These are phyloP conservation scores for Usnea hakonensis DNA, from an alignment of 495 filamentous ascomycete species.

Conservation along the genomic window DNA sequence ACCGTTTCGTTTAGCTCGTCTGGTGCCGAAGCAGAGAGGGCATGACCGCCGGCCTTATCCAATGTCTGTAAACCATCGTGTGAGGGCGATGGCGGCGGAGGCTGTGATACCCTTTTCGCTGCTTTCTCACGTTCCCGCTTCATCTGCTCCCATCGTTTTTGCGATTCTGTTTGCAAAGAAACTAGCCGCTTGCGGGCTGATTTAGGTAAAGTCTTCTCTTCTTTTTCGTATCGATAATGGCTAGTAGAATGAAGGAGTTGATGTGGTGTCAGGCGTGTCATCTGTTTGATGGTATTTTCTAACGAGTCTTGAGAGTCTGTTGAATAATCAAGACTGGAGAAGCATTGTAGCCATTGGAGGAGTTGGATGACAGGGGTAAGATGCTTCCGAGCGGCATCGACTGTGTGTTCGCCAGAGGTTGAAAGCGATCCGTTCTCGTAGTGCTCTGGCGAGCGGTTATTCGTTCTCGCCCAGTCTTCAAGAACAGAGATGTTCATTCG, in stretches of 20 bases:
- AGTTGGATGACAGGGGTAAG: conserved; percentile 88
- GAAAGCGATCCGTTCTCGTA: conserved; percentile 86
- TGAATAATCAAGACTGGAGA: conserved; percentile 92
- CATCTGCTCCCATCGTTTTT: conserved; percentile 46
- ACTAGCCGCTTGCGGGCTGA: conserved; percentile 78
- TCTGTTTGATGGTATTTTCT: conserved; percentile 73
- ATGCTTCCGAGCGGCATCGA: conserved; percentile 75
- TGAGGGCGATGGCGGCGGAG: conserved; percentile 21
- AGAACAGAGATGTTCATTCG: conserved; percentile 94
- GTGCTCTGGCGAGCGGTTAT: conserved; percentile 91
- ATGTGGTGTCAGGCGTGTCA: conserved; percentile 72
- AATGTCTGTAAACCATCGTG: conserved; percentile 9
- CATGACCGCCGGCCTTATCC: conserved; percentile 17
- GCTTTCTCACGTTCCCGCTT: conserved; percentile 17
- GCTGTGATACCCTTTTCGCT: conserved; percentile 16
- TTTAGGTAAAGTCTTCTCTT: conserved; percentile 83
- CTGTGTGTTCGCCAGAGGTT: conserved; percentile 75
- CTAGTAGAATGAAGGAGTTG: conserved; percentile 90
- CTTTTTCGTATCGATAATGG: conserved; percentile 89
- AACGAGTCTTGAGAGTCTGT: conserved; percentile 75
- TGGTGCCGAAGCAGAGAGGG: conserved; percentile 11
- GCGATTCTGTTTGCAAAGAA: conserved; percentile 64
- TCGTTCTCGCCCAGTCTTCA: conserved; percentile 91
- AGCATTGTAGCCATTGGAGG: conserved; percentile 95
- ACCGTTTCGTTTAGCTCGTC: conserved; percentile 2